phyloP scores from a whole-genome alignment of 1,284 basidiomycete species.

The Abortiporus biennis region DNA sequence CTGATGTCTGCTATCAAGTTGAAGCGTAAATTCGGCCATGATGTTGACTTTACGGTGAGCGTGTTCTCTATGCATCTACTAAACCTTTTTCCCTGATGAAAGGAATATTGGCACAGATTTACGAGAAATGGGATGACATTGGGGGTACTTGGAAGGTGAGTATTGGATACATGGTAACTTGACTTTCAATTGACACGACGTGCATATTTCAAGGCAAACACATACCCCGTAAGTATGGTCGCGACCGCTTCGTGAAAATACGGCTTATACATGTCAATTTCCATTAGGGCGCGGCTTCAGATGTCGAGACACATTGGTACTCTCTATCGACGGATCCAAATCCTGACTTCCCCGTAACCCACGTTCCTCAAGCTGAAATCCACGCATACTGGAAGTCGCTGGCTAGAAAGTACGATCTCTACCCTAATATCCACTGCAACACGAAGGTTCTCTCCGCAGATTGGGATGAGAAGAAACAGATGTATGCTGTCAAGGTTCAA shows the following conservation, averaged over 20 bases:
- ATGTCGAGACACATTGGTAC: conserved; percentile 26
- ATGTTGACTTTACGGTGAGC: conserved; percentile 5
- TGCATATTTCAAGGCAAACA: conserved; percentile 1
- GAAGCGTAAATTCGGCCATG: not conserved
- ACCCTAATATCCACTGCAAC: conserved; percentile 22
- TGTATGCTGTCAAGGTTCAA: conserved; percentile 29
- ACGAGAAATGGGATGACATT: conserved; percentile 24
- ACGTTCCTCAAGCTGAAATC: conserved; percentile 26
- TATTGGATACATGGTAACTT: conserved; percentile 2
- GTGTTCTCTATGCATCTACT: too few species aligned
- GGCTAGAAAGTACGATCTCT: conserved; percentile 18
- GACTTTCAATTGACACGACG: not conserved
- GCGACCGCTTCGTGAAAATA: not conserved
- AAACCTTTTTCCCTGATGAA: too few species aligned
- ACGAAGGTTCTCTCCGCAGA: conserved; percentile 29
- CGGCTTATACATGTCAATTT: not conserved
- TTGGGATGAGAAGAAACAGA: conserved; percentile 31
- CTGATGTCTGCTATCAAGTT: conserved; percentile 1
- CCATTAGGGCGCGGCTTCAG: conserved; percentile 19
- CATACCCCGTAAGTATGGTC: conserved; percentile 1
- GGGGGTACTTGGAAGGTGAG: conserved; percentile 31
- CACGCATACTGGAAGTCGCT: conserved; percentile 25
- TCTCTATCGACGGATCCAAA: conserved; percentile 25
- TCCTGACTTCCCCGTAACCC: conserved; percentile 23
- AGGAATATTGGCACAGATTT: conserved; percentile 20